Base-by-base conservation (phyloP, 129 eudicot genomes). In the Arctium lappa region DNA sequence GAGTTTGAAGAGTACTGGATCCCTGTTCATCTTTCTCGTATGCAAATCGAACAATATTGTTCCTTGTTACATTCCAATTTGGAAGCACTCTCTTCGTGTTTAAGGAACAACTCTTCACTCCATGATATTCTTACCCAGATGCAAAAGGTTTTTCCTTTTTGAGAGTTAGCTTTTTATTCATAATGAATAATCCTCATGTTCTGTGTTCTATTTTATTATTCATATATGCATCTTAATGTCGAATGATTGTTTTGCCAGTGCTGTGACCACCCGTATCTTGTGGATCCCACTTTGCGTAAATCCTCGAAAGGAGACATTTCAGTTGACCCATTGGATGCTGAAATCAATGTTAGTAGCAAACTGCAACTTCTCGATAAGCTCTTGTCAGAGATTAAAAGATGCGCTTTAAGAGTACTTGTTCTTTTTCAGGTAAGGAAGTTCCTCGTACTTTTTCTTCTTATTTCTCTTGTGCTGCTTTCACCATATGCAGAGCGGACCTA, bases 211-310 rank as follows among this genome's bases (percentile, higher is more conserved):
- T 10, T 53, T 15, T 34, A 9, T 39, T 53, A n/a, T 46, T 10
- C n/a, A 10, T 8, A 32, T 15, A 5, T 4, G 8, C 34, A 56
- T 78, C 1, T 16, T 65, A 33, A 48, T 1, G 6, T 42, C 39
- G 40, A 48, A 40, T 75, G 0, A 53, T 63, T 80, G 13, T 69
- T 81, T 77, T 81, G 16, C 6, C 91, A 93, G 97, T 93, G 97
- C 78, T 91, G 98, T 77, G 97, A 93, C 79, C 98, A 91, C 84
- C 98, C 97, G 29, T 93, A 87, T 88, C 90, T 93, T 46, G 91
- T 87, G 88, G 90, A 93, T 72, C 86, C 79, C 50, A 84, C 87
- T 79, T 66, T 93, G 84, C 86, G 86, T 37, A 80, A 75, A 8
- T 80, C 83, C 69, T 76, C 72, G 34, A 76, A 75, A 36, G 68